Evolutionary conservation across 2,329 filamentous ascomycete species (phyloP), one percentile per base, ranked within the genome.

Genomic region (Teratosphaeriaceae sp.): DNA sequence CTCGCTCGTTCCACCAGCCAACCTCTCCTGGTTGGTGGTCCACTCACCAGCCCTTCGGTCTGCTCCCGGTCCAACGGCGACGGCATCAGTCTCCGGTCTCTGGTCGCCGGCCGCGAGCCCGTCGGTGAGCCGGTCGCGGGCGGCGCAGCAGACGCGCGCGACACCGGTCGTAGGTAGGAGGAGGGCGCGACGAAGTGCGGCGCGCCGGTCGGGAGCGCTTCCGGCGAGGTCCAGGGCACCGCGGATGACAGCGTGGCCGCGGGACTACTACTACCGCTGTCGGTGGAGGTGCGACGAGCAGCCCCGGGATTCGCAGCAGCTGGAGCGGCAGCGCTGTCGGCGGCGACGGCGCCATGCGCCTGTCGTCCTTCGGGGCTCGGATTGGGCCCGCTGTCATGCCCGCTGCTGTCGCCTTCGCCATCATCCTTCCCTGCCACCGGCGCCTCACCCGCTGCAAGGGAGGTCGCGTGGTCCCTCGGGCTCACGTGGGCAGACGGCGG

Each of bases 61-160:
- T 89, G 84, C 61, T 89, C 85, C 68, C 75, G 79, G 65, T 90
- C 85, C 45, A 85, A 71, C 48, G 77, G 74, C 57, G 73, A 81
- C 65, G 76, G 66, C 49, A 51, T 44, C 55, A 56, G 26, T 49
- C 49, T 43, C 24, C 35, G 34, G 13, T 24, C 30, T 20, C 24
- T 15, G 15, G 34, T 29, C 31, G 19, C 24, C 15, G 26, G 34
- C 24, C 23, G 20, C 15, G 38, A 41, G 16, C 5, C 35, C 4
- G 38, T 19, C 16, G 22, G 31, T 18, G 38, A 33, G 11, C 26
- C 38, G 23, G 37, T 26, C 26, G 27, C 38, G 8, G 20, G 15
- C 19, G 18, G 27, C 16, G 13, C 22, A 38, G 29, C 29, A 37
- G 29, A 21, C 19, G 38, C 34, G 37, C 43, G 40, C 34, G 44